These are phyloP conservation scores for Lupinus albus DNA, from an alignment of 306 rosid species.

Conservation along the genomic window DNA sequence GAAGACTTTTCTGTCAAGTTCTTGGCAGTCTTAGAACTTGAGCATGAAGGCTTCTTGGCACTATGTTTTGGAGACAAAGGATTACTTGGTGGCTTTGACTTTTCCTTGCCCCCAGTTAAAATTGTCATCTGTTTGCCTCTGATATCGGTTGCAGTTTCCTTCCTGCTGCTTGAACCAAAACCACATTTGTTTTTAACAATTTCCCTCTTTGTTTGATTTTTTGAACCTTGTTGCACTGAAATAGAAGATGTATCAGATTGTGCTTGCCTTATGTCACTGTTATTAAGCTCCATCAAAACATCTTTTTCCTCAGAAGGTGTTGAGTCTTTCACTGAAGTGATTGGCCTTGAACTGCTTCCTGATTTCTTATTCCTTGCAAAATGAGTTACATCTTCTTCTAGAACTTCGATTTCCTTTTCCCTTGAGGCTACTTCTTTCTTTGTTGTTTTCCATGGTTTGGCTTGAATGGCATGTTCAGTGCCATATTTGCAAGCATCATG, in stretches of 20 bases:
- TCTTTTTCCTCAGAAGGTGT: slow-evolving; percentile 43
- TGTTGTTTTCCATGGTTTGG: slow-evolving; percentile 47
- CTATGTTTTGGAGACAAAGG: slow-evolving; percentile 44
- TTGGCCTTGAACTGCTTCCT: slow-evolving; percentile 32
- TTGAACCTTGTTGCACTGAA: slow-evolving; percentile 35
- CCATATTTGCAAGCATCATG: slow-evolving; percentile 88
- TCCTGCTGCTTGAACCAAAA: slow-evolving; percentile 42
- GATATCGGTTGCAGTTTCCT: slow-evolving; percentile 37
- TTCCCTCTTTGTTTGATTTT: slow-evolving; percentile 38
- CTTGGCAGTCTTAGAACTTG: slow-evolving; percentile 33
- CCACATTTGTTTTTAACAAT: slow-evolving; percentile 28
- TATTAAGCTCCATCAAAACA: slow-evolving; percentile 44
- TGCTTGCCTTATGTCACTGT: slow-evolving; percentile 20
- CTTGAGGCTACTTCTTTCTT: slow-evolving; percentile 30
- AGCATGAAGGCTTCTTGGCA: slow-evolving; percentile 41
- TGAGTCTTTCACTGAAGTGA: slow-evolving; percentile 44
- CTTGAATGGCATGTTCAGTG: slow-evolving; percentile 45
- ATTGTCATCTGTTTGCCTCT: slow-evolving; percentile 41
- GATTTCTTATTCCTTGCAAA: slow-evolving; percentile 42
- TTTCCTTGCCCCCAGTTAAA: slow-evolving; percentile 40
- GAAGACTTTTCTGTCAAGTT: slow-evolving; percentile 32
- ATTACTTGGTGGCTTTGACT: slow-evolving; percentile 28
- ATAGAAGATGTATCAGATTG: slow-evolving; percentile 36
- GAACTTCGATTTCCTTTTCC: slow-evolving; percentile 34
- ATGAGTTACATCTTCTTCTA: slow-evolving; percentile 37